phyloP scores from a whole-genome alignment of 1,284 basidiomycete species.

The Filobasidium uniguttulatum region DNA sequence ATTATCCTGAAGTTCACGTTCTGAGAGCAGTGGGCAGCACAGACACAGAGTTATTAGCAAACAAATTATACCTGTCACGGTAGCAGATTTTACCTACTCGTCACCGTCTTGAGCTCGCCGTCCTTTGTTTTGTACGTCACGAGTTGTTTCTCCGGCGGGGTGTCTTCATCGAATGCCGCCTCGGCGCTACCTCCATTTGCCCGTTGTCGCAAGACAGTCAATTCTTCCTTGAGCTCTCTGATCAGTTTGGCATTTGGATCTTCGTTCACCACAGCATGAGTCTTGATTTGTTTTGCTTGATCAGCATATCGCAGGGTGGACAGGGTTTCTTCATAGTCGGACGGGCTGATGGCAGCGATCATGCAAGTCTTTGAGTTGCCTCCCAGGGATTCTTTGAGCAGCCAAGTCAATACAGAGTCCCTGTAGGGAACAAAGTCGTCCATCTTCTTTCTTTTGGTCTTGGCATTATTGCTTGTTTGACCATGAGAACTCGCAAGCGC shows the following conservation, averaged over 20 bases:
- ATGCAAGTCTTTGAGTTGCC: constrained; percentile 74
- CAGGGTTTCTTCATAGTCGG: constrained; percentile 91
- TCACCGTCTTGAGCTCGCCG: constrained; percentile 86
- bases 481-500: constrained; percentile 59
- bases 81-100: constrained; percentile 40
- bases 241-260: constrained; percentile 98
- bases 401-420: constrained; percentile 91
- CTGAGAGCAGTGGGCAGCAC: no score
- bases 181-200: constrained; percentile 42
- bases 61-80: no score
- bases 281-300: constrained; percentile 99
- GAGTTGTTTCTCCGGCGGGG: constrained; percentile 88
- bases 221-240: constrained; percentile 42
- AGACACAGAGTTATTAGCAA: no score
- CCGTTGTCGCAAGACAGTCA: constrained; percentile 40
- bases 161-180: constrained; percentile 67
- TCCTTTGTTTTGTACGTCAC: constrained; percentile 89
- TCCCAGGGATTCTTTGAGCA: constrained; percentile 91
- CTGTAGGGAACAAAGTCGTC: constrained; percentile 89
- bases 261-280: constrained; percentile 97
- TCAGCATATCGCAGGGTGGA: constrained; percentile 78
- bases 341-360: constrained; percentile 96
- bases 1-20: constrained; percentile 80
- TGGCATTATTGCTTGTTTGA: constrained; percentile 39
- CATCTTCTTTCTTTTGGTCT: constrained; percentile 71